Base-by-base conservation (phyloP, 148 eudicot species). In the Rhododendron williamsianum region DNA sequence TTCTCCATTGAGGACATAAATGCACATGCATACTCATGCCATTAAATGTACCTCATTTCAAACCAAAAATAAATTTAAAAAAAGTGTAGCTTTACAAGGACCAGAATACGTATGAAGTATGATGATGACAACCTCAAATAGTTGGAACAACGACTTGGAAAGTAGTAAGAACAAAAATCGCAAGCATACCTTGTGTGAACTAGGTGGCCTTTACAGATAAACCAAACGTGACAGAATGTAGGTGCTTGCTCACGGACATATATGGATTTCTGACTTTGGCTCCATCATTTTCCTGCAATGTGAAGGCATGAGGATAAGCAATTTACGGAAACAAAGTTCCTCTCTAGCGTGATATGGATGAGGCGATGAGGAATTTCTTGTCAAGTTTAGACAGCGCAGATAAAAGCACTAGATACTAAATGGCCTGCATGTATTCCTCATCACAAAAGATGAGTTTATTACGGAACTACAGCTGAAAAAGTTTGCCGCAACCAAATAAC, bases 241-340 rank as follows among this genome's bases (percentile, higher is more conserved):
- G 98, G 94, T 21, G 98, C 98, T 63, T 93, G 88, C 77, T 77
- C 30, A 25, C 87, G 91, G 27, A 97, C 95, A 87, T 91, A 91
- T 10, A 89, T 92, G 81, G 99, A 96, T 91, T 94, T 95, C 87
- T 84, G 99, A 97, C 89, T 89, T 95, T 23, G 91, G 94, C 87
- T 92, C 95, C 80, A 86, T 78, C 96, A 94, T 93, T 84, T 86
- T 94, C 92, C 99, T 97, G 90, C 86, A 88, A 86, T 35, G 36
- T 35, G 36, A 35, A 35, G 71, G 78, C 33, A 38, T 83, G 69
- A 79, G 58, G 23, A 65, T 41, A 79, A 82, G 74, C 73, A 84
- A 81, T 58, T 45, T 82, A 30, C 83, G 38, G 72, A 52, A 30
- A 71, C 30, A 30, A 85, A 60, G 48, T 60, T 82, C 45, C 56